Base-by-base conservation (phyloP, 768 basidiomycete genomes). In the Xerocomellus chrysenteron region DNA sequence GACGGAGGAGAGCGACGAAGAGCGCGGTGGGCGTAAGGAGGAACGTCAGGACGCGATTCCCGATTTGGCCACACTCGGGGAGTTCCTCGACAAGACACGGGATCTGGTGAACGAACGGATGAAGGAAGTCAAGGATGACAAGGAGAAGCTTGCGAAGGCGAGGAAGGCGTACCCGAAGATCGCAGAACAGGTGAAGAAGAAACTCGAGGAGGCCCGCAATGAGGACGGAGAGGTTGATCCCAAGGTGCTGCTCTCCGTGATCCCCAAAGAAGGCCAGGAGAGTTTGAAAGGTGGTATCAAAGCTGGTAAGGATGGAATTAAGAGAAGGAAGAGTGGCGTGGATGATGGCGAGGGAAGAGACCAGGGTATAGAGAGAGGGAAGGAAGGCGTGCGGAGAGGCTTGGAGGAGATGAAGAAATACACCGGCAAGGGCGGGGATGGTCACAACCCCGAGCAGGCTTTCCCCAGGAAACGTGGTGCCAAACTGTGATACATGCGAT, bases 401-500 rank as follows among this genome's bases (percentile, higher is more conserved):
- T 50, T 56, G 43, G 57, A 66, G 8, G 55, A 61, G 42, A 50
- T 47, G 62, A 47, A 39, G 45, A 59, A 57, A 28, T 4, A 32
- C 40, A 33, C 35, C 14, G 28, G 17, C 12, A 57, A 60, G 39
- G 42, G 39, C 11, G 61, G 49, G 19, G 55, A 64, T 54, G 48
- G 33, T 1, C 47, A 61, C 19, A 30, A 52, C 24, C 50, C 54
- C 13, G 56, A 68, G 39, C 52, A 60, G 36, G 24, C 51, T 16
- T n/a, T 43, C 2, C 17, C 8, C 5, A 57, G 13, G 51, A 70
- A 66, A 50, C 58, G 49, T 12, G 53, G 57, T 17, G 58, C 69
- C 8, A 71, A 71, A 44, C 47, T 71, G 10, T 71, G 55, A 71
- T 35, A 16, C 42, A 46, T 30, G 43, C 17, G 10, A 60, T 64